Evolutionary conservation across 2,329 filamentous ascomycete species (phyloP).

Genomic region (Clonostachys solani): DNA sequence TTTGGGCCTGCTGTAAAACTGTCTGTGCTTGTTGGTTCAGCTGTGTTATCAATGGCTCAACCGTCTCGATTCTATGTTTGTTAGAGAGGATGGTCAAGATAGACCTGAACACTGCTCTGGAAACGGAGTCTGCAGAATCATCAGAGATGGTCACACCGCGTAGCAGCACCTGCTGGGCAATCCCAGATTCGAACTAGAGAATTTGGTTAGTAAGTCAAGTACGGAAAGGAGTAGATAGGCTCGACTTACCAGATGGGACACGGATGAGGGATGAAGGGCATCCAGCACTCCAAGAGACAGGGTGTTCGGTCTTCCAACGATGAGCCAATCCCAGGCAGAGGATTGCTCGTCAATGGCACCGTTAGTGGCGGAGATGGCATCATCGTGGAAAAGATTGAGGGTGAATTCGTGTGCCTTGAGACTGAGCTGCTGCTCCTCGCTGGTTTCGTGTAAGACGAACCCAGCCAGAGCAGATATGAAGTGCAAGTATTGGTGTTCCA

Average conservation of each 20-base stretch:
- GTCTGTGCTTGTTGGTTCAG: background rate
- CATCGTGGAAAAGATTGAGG: slow-evolving; percentile 29
- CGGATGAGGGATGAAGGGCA: slow-evolving; percentile 22
- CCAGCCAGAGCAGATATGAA: slow-evolving; percentile 27
- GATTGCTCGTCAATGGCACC: slow-evolving; percentile 7
- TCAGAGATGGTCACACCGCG: slow-evolving; percentile 8
- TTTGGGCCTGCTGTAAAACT: background rate
- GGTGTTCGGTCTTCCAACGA: slow-evolving; percentile 18
- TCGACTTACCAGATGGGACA: slow-evolving; percentile 25
- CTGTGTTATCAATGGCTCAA: slow-evolving; percentile 13
- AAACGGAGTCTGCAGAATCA: slow-evolving; percentile 1
- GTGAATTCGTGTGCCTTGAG: slow-evolving; percentile 24
- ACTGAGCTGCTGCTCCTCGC: slow-evolving; percentile 25
- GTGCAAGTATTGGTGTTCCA: slow-evolving; percentile 27
- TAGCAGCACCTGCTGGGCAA: slow-evolving; percentile 27
- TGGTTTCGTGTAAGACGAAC: slow-evolving; percentile 28
- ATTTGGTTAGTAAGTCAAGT: background rate
- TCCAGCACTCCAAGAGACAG: slow-evolving; percentile 33
- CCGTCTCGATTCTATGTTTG: slow-evolving; percentile 33
- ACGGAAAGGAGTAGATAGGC: background rate
- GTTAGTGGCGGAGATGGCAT: slow-evolving; percentile 10
- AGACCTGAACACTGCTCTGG: slow-evolving; percentile 18
- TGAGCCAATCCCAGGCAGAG: slow-evolving; percentile 22
- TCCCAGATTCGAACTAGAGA: slow-evolving; percentile 26
- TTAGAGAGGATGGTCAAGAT: slow-evolving; percentile 38